Conservation (phyloP, 2,329 filamentous ascomycete species). For the Colletotrichum gloeosporioides region DNA sequence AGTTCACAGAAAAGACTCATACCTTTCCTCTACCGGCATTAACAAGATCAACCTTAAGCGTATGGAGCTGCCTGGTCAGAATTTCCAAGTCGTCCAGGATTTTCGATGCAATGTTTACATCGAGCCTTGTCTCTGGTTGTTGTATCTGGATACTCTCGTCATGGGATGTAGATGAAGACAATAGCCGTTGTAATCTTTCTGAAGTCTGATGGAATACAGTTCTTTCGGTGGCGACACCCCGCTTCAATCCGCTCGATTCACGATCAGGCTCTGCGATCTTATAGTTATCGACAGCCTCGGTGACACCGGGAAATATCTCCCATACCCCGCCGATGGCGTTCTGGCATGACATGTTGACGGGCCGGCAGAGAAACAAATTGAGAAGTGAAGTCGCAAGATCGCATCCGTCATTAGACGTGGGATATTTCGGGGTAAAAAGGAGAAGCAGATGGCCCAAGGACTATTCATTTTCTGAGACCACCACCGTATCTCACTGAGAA, state of each 20-base stretch:
- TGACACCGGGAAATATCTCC: neutral
- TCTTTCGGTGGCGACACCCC: neutral
- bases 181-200: neutral
- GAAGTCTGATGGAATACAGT: neutral
- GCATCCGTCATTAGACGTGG: neutral
- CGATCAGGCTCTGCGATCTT: neutral
- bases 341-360: neutral
- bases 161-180: neutral
- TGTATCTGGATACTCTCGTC: neutral
- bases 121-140: neutral
- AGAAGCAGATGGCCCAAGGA: neutral
- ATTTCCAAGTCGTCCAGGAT: accelerated
- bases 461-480: accelerated
- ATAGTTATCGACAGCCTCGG: neutral
- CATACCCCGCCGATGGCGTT: neutral
- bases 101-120: accelerated
- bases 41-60: neutral
- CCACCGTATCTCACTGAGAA: too few relatives aligned
- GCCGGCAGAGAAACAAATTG: accelerated
- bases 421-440: accelerated
- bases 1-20: accelerated
- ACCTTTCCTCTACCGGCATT: neutral
- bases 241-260: neutral
- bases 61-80: accelerated
- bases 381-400: neutral